A percentile compares a stretch with the other conserved stretches of the same genome.
Conservation (phyloP, 2,329 filamentous ascomycete genomes). For the Macroventuria anomochaeta region DNA sequence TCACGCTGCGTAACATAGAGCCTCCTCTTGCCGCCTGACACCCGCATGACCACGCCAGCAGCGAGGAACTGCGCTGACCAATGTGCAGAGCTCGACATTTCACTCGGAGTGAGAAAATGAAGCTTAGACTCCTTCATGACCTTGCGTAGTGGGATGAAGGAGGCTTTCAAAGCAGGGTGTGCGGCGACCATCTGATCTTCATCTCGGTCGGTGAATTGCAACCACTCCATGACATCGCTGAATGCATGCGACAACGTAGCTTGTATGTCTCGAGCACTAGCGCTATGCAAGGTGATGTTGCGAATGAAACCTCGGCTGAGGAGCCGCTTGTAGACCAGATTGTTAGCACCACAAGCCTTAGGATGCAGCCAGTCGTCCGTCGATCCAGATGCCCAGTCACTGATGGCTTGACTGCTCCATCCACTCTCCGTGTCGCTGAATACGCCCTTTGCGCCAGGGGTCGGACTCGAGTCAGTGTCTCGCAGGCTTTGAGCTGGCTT, state of each 20-base stretch:
- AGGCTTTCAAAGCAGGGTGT: constrained; percentile 66
- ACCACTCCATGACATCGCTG: constrained; percentile 55
- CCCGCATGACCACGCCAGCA: constrained; percentile 75
- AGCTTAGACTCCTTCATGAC: constrained; percentile 75
- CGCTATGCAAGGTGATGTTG: constrained; percentile 65
- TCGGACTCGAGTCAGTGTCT: constrained; percentile 37
- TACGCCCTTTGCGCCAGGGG: constrained; percentile 20
- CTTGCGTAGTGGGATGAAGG: constrained; percentile 79
- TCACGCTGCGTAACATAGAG: constrained; percentile 79
- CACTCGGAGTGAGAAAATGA: constrained; percentile 71
- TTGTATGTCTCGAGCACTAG: constrained; percentile 72
- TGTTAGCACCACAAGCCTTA: constrained; percentile 69
- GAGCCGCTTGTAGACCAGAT: constrained; percentile 72
- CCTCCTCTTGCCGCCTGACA: constrained; percentile 64
- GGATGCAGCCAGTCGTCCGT: constrained; percentile 68
- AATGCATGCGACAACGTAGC: constrained; percentile 69
- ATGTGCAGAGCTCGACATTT: constrained; percentile 74
- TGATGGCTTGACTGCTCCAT: constrained; percentile 58
- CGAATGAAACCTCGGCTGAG: constrained; percentile 75
- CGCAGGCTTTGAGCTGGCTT: constrained; percentile 20
- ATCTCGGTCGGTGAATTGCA: constrained; percentile 38
- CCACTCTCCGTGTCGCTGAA: constrained; percentile 51
- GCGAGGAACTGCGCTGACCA: constrained; percentile 76
- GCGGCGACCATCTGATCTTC: constrained; percentile 34
- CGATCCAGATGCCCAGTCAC: constrained; percentile 55